Evolutionary conservation across 176 grass and related monocot species (phyloP), one percentile per base, ranked within the genome.

Genomic region (Elaeis guineensis): DNA sequence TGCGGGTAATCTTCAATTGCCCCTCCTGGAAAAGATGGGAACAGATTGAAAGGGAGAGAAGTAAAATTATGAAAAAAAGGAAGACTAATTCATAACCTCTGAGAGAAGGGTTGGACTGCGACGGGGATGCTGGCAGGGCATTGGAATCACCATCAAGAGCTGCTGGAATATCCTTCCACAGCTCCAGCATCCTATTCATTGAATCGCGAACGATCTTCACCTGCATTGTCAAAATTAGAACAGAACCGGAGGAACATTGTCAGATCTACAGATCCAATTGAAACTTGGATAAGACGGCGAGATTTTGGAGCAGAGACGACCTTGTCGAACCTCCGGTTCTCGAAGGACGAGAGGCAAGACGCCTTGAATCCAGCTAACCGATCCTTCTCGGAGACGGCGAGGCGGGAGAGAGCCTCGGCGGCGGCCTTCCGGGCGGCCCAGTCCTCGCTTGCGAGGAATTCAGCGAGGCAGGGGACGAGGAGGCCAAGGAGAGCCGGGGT

Each of bases 121-220:
- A 70, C 5, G 77, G 59, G 67, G 21, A 56, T 32, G 58, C 59
- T 6, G 63, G 63, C 25, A 52, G 58, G 54, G 12, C 58, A 39
- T 70, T 70, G 55, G 63, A 78, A 19, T 89, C 64, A 2, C 75
- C 74, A 55, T 86, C 87, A 15, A 77, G 76, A 52, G 70, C 19
- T 22, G 83, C 81, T 16, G 93, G 93, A 59, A 97, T 86, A 59
- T 97, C 87, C 58, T 58, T 97, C 93, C 93, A 97, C 32, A 89
- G 83, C 53, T 97, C 81, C 53, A 97, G 72, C 93, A 97, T 92
- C 55, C 79, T 57, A 35, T 78, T 97, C 93, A 97, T 97, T 0
- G 87, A 89, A 21, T 97, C 93, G 4, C 93, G 72, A 39, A 92
- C 93, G 57, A 81, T 92, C 75, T 97, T 97, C 17, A 97, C 93